phyloP scores from a whole-genome alignment of 1,284 basidiomycete genomes.

The Tilletia caries region DNA sequence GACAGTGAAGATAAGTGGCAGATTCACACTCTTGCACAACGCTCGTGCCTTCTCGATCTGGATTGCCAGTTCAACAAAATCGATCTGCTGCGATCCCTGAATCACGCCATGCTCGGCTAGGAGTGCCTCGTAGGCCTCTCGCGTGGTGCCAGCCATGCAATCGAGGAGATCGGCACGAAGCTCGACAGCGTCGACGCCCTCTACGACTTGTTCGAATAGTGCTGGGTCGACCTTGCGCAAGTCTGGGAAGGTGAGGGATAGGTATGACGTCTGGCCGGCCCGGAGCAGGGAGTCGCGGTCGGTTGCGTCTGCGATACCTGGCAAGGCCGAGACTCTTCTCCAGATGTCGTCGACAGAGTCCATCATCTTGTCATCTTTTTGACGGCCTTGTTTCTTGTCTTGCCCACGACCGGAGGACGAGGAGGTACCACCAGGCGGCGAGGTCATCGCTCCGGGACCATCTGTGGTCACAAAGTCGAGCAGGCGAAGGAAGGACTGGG shows the following conservation, averaged over 20 bases:
- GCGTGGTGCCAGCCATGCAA: slow-evolving; percentile 15
- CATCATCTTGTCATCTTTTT: no score
- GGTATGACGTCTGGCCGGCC: slow-evolving; percentile 15
- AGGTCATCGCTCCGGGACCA: not conserved
- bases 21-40: not conserved
- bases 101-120: not conserved
- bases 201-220: slow-evolving; percentile 13
- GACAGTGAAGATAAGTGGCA: slow-evolving; percentile 22
- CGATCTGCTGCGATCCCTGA: not conserved
- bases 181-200: slow-evolving; percentile 25
- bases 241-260: slow-evolving; percentile 24
- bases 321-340: slow-evolving; percentile 8
- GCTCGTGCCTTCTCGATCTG: slow-evolving; percentile 17
- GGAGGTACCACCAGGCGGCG: not conserved
- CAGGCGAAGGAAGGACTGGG: slow-evolving; percentile 18
- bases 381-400: not conserved
- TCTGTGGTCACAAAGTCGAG: slow-evolving; percentile 15
- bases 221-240: slow-evolving; percentile 12
- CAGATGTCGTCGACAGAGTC: not conserved
- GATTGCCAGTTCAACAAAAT: slow-evolving; percentile 19
- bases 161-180: slow-evolving; percentile 23
- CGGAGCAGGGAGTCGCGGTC: slow-evolving; percentile 16
- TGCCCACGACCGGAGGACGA: not conserved
- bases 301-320: slow-evolving; percentile 17
- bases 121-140: not conserved